These are phyloP conservation scores for Linnemannia zychae DNA, from an alignment of 192 early-diverging fungal species.

Conservation along the genomic window DNA sequence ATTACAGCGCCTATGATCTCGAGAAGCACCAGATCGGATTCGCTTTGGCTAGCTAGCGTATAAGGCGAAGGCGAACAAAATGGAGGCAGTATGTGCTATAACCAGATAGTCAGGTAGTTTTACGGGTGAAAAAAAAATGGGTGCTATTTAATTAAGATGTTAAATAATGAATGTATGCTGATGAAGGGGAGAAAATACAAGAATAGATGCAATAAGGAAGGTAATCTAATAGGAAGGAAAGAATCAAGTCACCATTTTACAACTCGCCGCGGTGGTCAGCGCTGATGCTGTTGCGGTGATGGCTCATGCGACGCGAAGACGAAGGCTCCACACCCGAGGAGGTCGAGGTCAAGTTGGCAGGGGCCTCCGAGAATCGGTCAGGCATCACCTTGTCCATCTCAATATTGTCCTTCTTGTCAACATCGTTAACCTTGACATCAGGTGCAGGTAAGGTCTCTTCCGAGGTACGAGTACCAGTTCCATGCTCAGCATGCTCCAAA, in stretches of 20 bases:
- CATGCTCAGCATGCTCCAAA: constrained; percentile 39
- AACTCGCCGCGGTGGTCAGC: constrained; percentile 9
- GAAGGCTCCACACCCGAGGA: constrained; percentile 21
- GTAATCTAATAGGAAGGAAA: neutral
- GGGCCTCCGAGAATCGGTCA: constrained; percentile 1
- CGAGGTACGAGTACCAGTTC: constrained; percentile 9
- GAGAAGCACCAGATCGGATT: constrained; percentile 78
- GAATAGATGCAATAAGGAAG: neutral
- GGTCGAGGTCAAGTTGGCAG: constrained; percentile 1
- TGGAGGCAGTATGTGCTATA: neutral
- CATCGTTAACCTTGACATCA: neutral
- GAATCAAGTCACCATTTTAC: neutral
- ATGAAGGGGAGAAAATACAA: neutral
- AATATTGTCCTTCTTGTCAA: neutral
- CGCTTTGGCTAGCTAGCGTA: constrained; percentile 31
- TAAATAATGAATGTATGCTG: neutral
- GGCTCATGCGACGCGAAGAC: constrained; percentile 14
- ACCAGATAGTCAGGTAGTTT: too few relatives aligned
- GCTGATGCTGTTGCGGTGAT: constrained; percentile 39
- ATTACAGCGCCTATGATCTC: constrained; percentile 77
- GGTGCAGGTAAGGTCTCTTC: constrained; percentile 34
- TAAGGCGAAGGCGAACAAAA: too few relatives aligned
- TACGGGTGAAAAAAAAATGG: neutral
- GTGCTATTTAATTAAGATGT: neutral
- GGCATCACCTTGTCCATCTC: constrained; percentile 26